A percentile compares a stretch with the other conserved stretches of the same genome.
phyloP scores from a whole-genome alignment of 2,329 filamentous ascomycete genomes.

The Grosmannia serpens region DNA sequence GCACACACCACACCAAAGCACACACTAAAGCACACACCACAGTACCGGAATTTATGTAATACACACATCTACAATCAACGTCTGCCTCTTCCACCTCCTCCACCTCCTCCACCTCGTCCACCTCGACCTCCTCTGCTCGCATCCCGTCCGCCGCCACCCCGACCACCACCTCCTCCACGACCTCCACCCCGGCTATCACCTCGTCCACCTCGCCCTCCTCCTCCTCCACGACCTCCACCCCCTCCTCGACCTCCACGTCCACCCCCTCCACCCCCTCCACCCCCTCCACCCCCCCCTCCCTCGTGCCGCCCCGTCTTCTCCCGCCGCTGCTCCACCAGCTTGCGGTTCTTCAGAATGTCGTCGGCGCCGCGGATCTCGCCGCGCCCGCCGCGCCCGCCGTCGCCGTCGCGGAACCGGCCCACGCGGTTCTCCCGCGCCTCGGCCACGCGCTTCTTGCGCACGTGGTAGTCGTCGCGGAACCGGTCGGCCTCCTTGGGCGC shows the following conservation, averaged over 20 bases:
- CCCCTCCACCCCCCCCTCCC: neutral
- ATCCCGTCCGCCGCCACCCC: neutral
- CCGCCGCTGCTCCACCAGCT: conserved; percentile 60
- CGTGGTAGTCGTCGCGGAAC: conserved; percentile 80
- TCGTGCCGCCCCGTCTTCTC: conserved; percentile 80
- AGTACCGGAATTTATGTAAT: too few relatives aligned
- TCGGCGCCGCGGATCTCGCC: conserved; percentile 70
- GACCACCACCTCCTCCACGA: conserved; percentile 1
- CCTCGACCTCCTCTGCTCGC: neutral
- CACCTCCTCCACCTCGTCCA: neutral
- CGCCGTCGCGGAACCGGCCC: conserved; percentile 61
- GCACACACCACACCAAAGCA: too few relatives aligned
- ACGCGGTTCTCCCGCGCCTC: conserved; percentile 79
- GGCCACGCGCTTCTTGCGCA: conserved; percentile 78
- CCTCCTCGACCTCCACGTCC: neutral
- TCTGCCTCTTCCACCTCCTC: neutral
- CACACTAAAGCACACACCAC: too few relatives aligned
- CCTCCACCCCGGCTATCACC: neutral
- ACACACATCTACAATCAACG: too few relatives aligned
- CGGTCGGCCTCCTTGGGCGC: conserved; percentile 92
- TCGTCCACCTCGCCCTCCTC: conserved; percentile 2
- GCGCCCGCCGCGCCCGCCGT: conserved; percentile 60
- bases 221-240: neutral
- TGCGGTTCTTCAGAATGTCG: conserved; percentile 75
- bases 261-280: conserved; percentile 1